Conservation (phyloP, 352 stramenopile species). For the Phytopythium helicoides region DNA sequence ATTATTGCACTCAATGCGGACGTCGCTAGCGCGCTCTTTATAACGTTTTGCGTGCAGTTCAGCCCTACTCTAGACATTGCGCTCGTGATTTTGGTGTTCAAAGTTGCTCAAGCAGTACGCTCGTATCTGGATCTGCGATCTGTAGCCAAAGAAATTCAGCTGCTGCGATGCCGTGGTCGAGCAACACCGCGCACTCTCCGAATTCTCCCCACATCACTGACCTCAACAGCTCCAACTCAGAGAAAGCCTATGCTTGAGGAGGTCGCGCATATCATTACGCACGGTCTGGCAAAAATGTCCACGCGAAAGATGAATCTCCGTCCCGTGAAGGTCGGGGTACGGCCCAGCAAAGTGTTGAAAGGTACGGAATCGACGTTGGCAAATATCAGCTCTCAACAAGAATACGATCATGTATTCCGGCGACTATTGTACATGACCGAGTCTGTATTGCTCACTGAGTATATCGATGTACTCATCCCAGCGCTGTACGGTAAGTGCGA, state of each 20-base stretch:
- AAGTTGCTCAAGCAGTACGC: slow-evolving; percentile 13
- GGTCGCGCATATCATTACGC: no score
- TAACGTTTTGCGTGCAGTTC: slow-evolving; percentile 28
- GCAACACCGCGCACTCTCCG: no score
- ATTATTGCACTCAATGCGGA: slow-evolving; percentile 26
- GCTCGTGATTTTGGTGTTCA: slow-evolving; percentile 15
- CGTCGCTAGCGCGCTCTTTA: slow-evolving; percentile 21
- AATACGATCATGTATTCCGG: no score
- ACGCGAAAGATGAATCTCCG: no score
- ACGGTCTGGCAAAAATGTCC: neutral
- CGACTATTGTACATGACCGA: slow-evolving; percentile 1
- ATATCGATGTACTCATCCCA: neutral
- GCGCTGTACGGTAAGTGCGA: neutral
- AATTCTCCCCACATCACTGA: no score
- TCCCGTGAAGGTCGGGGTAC: no score
- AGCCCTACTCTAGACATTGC: slow-evolving; percentile 23
- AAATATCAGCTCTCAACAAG: neutral
- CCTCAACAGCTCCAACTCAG: no score
- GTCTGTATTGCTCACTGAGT: neutral
- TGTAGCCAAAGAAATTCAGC: neutral
- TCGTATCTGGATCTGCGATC: slow-evolving; percentile 12
- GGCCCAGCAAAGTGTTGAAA: no score
- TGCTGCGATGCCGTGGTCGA: neutral
- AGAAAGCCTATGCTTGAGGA: no score
- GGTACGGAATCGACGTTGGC: neutral